Percentiles rank a stretch among this genome's conserved stretches.
Conservation (phyloP, 768 basidiomycete species). For the Lentinula edodes region DNA sequence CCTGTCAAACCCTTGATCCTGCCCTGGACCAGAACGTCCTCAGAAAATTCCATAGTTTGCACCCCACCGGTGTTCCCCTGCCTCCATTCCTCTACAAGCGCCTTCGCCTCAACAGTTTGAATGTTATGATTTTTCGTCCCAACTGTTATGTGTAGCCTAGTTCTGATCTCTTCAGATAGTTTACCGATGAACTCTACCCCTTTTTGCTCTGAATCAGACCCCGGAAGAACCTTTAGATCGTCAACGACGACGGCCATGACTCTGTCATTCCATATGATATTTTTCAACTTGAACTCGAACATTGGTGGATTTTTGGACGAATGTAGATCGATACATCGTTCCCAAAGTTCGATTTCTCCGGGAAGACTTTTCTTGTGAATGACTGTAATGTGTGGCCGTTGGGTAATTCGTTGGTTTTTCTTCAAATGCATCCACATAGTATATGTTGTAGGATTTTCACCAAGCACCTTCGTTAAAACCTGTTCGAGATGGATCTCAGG, state of each 20-base stretch:
- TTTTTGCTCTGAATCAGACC: conserved; percentile 18
- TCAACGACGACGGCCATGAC: conserved; percentile 80
- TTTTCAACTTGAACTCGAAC: conserved; percentile 56
- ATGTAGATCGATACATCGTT: conserved; percentile 42
- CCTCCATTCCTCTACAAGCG: conserved; percentile 54
- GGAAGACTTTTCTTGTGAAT: conserved; percentile 44
- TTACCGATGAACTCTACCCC: conserved; percentile 41
- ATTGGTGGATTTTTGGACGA: conserved; percentile 34
- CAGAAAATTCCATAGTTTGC: conserved; percentile 22
- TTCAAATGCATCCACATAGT: conserved; percentile 49
- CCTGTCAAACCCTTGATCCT: conserved; percentile 11
- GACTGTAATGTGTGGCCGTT: conserved; percentile 80
- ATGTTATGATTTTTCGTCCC: conserved; percentile 57
- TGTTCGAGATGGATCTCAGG: conserved; percentile 62
- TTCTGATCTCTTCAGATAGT: conserved; percentile 41
- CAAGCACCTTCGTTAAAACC: conserved; percentile 33
- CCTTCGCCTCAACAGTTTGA: conserved; percentile 63
- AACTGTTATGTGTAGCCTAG: conserved; percentile 79
- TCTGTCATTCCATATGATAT: conserved; percentile 68
- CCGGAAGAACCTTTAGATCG: conserved; percentile 37
- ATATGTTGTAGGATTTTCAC: conserved; percentile 19
- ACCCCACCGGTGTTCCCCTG: conserved; percentile 22
- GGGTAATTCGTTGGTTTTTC: conserved; percentile 38
- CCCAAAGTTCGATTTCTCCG: conserved; percentile 32
- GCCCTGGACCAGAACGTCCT: conserved; percentile 15